Conservation (phyloP, 2,329 filamentous ascomycete species). For the Alternaria gaisen region DNA sequence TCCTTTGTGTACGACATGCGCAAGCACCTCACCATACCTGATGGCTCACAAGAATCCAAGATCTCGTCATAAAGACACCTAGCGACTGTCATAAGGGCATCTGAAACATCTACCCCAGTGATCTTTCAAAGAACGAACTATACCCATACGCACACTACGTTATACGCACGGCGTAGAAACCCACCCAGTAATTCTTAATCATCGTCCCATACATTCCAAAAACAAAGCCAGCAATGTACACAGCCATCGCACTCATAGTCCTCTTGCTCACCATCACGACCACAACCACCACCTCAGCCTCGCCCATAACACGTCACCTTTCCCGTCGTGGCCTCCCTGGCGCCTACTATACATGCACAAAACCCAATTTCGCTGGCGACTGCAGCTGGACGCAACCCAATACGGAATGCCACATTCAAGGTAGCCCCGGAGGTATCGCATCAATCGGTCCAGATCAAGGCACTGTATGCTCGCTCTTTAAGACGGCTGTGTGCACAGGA, state of each 20-base stretch:
- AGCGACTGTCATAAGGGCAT: conserved; percentile 4
- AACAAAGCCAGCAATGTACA: conserved; percentile 11
- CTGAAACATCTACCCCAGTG: neutral
- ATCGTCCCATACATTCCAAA: neutral
- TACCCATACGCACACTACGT: conserved; percentile 22
- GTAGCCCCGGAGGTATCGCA: conserved; percentile 28
- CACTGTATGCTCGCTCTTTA: conserved; percentile 39
- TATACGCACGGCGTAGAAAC: neutral
- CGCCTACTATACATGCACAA: conserved; percentile 46
- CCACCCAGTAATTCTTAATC: conserved; percentile 15
- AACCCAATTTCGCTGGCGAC: conserved; percentile 36
- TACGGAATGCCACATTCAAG: conserved; percentile 36
- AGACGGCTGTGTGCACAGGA: conserved; percentile 33
- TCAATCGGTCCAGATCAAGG: conserved; percentile 47
- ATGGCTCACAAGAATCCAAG: conserved; percentile 7
- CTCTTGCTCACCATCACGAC: conserved; percentile 17
- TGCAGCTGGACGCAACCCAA: conserved; percentile 42
- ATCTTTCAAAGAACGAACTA: conserved; percentile 5
- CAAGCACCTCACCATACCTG: neutral
- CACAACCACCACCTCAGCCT: conserved; percentile 17
- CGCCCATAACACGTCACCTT: conserved; percentile 15
- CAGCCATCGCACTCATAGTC: conserved; percentile 16
- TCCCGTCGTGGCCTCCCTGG: conserved; percentile 46
- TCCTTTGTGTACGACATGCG: neutral
- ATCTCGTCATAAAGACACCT: conserved; percentile 4